phyloP scores from a whole-genome alignment of 2,329 filamentous ascomycete species.

The Fusarium sp. region DNA sequence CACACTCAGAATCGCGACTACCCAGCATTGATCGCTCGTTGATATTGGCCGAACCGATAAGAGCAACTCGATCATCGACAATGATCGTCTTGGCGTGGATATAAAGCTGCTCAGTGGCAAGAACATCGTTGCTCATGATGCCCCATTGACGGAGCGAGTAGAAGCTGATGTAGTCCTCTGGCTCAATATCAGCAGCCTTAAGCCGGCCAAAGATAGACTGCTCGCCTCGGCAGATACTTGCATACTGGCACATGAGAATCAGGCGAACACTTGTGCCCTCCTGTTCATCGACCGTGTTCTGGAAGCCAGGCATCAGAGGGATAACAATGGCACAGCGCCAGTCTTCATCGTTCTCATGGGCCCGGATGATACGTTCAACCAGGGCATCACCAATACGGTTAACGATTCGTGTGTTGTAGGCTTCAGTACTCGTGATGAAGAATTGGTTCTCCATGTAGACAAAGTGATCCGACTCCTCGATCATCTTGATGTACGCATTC shows the following conservation, averaged over 20 bases:
- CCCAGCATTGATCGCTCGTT: constrained; percentile 98
- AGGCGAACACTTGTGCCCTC: constrained; percentile 94
- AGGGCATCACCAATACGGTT: constrained; percentile 96
- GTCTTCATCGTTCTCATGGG: constrained; percentile 83
- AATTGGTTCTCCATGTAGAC: constrained; percentile 99
- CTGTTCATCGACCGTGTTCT: constrained; percentile 93
- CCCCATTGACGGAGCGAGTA: constrained; percentile 95
- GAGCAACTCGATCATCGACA: constrained; percentile 90
- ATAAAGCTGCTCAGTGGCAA: constrained; percentile 96
- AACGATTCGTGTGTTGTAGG: constrained; percentile 86
- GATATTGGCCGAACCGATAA: constrained; percentile 98
- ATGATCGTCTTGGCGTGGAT: constrained; percentile 98
- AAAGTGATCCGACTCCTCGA: constrained; percentile 94
- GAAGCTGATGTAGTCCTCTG: constrained; percentile 95
- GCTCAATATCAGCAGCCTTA: constrained; percentile 83
- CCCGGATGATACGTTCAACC: constrained; percentile 89
- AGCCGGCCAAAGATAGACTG: constrained; percentile 91
- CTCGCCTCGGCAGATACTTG: constrained; percentile 93
- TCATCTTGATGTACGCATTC: constrained; percentile 94
- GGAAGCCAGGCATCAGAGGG: constrained; percentile 97
- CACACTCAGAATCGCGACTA: constrained; percentile 90
- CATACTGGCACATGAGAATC: constrained; percentile 97
- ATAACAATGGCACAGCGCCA: constrained; percentile 94
- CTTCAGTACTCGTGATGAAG: constrained; percentile 93
- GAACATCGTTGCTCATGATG: constrained; percentile 82